Conservation (phyloP, 495 filamentous ascomycete species). For the Tetracladium setigerum region DNA sequence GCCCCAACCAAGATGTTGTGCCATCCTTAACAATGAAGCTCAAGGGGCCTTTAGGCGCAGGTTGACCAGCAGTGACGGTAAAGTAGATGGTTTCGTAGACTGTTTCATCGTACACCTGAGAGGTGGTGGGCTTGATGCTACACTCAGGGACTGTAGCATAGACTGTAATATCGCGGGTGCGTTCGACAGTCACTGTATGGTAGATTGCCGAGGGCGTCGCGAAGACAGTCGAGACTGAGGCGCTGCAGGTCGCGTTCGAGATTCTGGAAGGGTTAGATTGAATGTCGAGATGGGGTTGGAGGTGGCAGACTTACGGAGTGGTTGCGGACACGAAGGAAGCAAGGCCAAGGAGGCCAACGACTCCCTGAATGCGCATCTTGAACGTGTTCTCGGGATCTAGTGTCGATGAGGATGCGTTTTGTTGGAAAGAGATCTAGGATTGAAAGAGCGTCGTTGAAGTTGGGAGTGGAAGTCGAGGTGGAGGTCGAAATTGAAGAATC, state of each 20-base stretch:
- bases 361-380: slow-evolving; percentile 13
- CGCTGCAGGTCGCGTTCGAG: slow-evolving; percentile 6
- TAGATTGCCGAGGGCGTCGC: slow-evolving; percentile 4
- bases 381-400: not conserved
- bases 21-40: slow-evolving; percentile 10
- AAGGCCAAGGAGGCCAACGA: slow-evolving; percentile 6
- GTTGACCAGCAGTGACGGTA: not conserved
- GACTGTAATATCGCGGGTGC: not conserved
- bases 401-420: not conserved
- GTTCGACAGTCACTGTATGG: slow-evolving; percentile 9
- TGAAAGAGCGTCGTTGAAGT: too few species aligned
- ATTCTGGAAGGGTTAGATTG: not conserved
- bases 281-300: not conserved
- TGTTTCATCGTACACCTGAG: not conserved
- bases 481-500: too few species aligned
- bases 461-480: too few species aligned
- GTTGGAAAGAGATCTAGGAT: not conserved
- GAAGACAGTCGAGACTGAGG: slow-evolving; percentile 10
- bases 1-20: slow-evolving; percentile 15
- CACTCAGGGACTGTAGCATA: slow-evolving; percentile 1
- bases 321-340: slow-evolving; percentile 9
- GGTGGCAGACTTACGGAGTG: not conserved
- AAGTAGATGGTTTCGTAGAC: not conserved
- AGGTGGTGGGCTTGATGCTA: not conserved
- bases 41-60: not conserved